These are phyloP conservation scores for Dipteronia sinensis DNA, from an alignment of 345 rosid species.

Conservation along the genomic window DNA sequence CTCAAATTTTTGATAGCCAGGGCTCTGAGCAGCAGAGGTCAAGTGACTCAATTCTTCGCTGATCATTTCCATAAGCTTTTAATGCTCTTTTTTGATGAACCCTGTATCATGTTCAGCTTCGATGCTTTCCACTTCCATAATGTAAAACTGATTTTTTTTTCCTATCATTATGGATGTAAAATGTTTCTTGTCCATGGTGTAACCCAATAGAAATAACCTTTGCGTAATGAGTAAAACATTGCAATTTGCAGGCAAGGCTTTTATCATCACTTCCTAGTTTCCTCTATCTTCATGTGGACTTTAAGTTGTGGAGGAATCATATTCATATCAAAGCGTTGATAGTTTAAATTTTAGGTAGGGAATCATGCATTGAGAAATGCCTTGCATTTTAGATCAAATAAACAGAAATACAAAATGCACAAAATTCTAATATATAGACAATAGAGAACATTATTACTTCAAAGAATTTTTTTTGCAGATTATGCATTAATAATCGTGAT, in stretches of 20 bases:
- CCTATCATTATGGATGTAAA: background rate
- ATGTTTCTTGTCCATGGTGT: background rate
- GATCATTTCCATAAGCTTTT: background rate
- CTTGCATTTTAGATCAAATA: no score
- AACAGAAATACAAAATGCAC: no score
- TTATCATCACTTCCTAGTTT: background rate
- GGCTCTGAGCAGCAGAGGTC: background rate
- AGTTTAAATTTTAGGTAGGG: no score
- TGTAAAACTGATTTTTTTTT: background rate
- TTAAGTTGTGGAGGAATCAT: background rate
- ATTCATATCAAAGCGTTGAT: no score
- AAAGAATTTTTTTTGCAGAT: background rate
- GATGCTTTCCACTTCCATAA: no score
- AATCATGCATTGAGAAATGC: background rate
- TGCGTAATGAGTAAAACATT: background rate
- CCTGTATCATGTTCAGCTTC: no score
- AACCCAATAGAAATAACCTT: background rate
- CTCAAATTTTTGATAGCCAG: background rate
- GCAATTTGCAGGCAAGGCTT: background rate
- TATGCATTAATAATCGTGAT: background rate
- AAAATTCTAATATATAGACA: no score
- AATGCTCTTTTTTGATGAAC: background rate
- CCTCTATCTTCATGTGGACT: background rate
- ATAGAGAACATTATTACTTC: no score
- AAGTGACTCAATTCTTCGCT: background rate